These are phyloP conservation scores for Paramyrothecium sp. DNA, from an alignment of 2,329 filamentous ascomycete species.

Conservation along the genomic window DNA sequence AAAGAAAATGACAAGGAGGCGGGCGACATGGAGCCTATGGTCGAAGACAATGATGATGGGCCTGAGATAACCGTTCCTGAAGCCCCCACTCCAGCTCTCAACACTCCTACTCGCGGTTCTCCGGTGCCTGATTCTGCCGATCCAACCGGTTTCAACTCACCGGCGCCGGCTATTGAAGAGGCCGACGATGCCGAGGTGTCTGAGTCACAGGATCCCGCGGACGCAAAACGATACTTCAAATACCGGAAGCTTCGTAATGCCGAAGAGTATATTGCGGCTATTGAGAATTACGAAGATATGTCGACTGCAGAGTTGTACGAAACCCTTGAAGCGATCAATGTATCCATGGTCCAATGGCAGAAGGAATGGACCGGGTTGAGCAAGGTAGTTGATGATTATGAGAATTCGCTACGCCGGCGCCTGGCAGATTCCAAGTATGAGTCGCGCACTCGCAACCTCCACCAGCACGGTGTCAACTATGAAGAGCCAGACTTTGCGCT, in stretches of 20 bases:
- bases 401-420: slow-evolving; percentile 52
- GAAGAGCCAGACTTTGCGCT: slow-evolving; percentile 53
- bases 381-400: slow-evolving; percentile 54
- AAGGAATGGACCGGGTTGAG: slow-evolving; percentile 51
- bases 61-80: slow-evolving; percentile 26
- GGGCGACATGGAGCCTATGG: slow-evolving; percentile 27
- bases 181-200: slow-evolving; percentile 32
- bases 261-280: slow-evolving; percentile 44
- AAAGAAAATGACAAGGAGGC: slow-evolving; percentile 25
- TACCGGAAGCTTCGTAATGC: slow-evolving; percentile 52
- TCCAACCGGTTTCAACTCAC: slow-evolving; percentile 34
- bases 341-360: slow-evolving; percentile 50
- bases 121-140: slow-evolving; percentile 36
- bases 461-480: slow-evolving; percentile 39
- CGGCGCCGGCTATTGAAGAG: slow-evolving; percentile 34
- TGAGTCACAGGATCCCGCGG: slow-evolving; percentile 30
- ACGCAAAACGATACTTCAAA: slow-evolving; percentile 30
- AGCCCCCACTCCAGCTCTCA: slow-evolving; percentile 33
- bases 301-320: slow-evolving; percentile 43
- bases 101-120: slow-evolving; percentile 37
- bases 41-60: slow-evolving; percentile 30
- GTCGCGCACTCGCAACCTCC: slow-evolving; percentile 40
- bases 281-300: slow-evolving; percentile 51
- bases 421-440: slow-evolving; percentile 47
- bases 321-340: slow-evolving; percentile 41